Base-by-base conservation (phyloP, 805 yeast species). In the Hanseniaspora lachancei region DNA sequence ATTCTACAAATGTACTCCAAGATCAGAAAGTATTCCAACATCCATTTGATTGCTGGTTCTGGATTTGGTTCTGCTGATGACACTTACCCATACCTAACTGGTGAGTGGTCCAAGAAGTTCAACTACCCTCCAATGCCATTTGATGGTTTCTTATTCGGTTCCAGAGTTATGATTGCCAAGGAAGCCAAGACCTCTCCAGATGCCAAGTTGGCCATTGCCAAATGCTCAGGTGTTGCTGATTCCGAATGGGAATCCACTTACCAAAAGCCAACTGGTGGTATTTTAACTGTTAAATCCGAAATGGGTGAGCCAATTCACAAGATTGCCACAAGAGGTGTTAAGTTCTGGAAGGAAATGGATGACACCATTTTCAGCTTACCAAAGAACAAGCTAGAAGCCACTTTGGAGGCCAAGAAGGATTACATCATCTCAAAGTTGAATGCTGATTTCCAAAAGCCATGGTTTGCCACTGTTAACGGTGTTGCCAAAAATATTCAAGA, bases 301-400 rank as follows among this genome's bases (percentile, higher is more conserved):
- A 93, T 93, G 98, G 98, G 99, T 68, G 98, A 93, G 76, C 98
- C 98, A 66, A 93, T 93, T 67, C 99, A 93, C 74, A 93, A 93
- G 76, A 79, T 93, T 62, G 97, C 98, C 34, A 93, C 99, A 58
- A 84, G 98, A 70, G 97, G 96, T 77, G 97, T 93, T 58, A 68
- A 86, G 72, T 81, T 93, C 69, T 93, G 99, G 98, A 86, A 88
- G 70, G 97, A 93, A 74, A 76, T 93, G 74, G 99, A 93, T 72
- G 91, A 87, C 62, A 87, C 96, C 48, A 80, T 93, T 63, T 91
- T 93, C 77, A 78, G 80, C 64, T 77, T 89, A 70, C 96, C 98
- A 68, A 89, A 89, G 77, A 81, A 81, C 69, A 87, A 88, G 70
- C 73, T 89, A 68, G 74, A 86, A 55, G 91, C 84, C 47, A 89